Evolutionary conservation across 192 early-diverging fungal species (phyloP).

Genomic region (Pecoramyces ruminantium): DNA sequence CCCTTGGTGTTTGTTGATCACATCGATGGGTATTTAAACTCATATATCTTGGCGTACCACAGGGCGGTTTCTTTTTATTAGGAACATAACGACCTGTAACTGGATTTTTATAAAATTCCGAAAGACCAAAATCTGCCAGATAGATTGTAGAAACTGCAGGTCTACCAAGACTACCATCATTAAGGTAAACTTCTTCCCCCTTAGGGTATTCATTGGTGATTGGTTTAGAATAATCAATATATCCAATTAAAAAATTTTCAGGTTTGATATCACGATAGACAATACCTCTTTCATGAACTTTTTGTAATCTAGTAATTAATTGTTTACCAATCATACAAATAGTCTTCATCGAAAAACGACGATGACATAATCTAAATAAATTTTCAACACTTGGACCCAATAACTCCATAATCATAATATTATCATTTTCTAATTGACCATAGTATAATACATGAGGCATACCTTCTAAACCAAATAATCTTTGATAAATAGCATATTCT

Average conservation of each 20-base stretch:
- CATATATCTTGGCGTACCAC: not conserved
- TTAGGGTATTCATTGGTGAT: not conserved
- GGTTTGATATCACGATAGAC: not conserved
- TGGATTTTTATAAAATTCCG: not conserved
- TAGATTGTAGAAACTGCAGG: not conserved
- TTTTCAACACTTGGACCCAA: not conserved
- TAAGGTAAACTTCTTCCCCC: not conserved
- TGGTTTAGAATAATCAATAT: not conserved
- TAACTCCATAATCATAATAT: not conserved
- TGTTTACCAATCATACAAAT: not conserved
- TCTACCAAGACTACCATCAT: not conserved
- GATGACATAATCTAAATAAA: not conserved
- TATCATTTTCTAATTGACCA: not conserved
- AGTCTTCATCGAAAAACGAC: not conserved
- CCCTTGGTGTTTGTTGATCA: not conserved
- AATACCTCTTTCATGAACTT: not conserved
- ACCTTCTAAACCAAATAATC: not conserved
- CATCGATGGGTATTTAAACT: not conserved
- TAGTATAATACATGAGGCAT: not conserved
- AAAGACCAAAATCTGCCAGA: not conserved
- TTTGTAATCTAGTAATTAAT: not conserved
- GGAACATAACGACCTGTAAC: not conserved
- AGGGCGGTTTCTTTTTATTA: not conserved
- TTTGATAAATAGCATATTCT: not conserved
- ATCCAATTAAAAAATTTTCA: not conserved